phyloP scores from a whole-genome alignment of 2,329 filamentous ascomycete genomes.

The Parasarocladium wereldwijsianum region DNA sequence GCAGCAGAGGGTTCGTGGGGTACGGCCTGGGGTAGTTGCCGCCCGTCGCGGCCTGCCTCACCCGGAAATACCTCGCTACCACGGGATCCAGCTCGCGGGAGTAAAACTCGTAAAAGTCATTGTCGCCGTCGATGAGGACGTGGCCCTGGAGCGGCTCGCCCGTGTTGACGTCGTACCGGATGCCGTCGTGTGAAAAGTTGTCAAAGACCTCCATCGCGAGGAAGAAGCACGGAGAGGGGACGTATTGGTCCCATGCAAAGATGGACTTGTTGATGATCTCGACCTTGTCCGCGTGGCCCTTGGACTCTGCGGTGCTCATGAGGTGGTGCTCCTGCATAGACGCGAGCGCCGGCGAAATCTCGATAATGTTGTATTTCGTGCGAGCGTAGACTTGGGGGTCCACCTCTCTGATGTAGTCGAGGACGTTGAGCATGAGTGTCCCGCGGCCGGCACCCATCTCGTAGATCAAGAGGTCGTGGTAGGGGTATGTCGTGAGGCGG shows the following conservation, averaged over 20 bases:
- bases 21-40: slow-evolving; percentile 51
- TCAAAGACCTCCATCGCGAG: slow-evolving; percentile 96
- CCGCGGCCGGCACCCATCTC: slow-evolving; percentile 97
- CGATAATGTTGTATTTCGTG: slow-evolving; percentile 89
- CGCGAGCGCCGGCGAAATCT: slow-evolving; percentile 77
- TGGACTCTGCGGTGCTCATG: slow-evolving; percentile 46
- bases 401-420: slow-evolving; percentile 84
- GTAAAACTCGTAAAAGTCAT: slow-evolving; percentile 95
- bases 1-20: slow-evolving; percentile 35
- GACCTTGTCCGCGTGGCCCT: slow-evolving; percentile 71
- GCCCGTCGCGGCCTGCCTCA: slow-evolving; percentile 63
- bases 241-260: slow-evolving; percentile 81
- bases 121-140: slow-evolving; percentile 69
- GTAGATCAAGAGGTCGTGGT: slow-evolving; percentile 94
- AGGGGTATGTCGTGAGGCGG: slow-evolving; percentile 83
- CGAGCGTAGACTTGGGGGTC: slow-evolving; percentile 88
- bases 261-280: slow-evolving; percentile 91
- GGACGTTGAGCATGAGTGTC: slow-evolving; percentile 93
- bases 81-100: slow-evolving; percentile 65
- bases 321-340: slow-evolving; percentile 61
- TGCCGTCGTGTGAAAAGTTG: slow-evolving; percentile 90
- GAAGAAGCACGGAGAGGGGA: slow-evolving; percentile 94
- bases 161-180: slow-evolving; percentile 77
- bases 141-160: slow-evolving; percentile 75
- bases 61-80: slow-evolving; percentile 65